These are phyloP conservation scores for Phytophthora sansomeana DNA, from an alignment of 352 stramenopile species.

Conservation along the genomic window DNA sequence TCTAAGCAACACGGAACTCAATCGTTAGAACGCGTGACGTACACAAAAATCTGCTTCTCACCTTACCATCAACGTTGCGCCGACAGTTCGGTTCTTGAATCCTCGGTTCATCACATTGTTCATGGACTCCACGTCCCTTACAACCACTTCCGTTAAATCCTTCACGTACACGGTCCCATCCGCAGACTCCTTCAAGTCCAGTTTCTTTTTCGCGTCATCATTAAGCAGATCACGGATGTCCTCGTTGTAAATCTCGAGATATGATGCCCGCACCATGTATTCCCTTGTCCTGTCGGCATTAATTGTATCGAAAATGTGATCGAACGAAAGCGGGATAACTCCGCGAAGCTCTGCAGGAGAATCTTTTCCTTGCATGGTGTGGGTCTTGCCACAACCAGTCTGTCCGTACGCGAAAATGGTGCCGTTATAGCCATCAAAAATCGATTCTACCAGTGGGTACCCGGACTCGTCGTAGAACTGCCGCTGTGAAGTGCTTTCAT, in stretches of 20 bases:
- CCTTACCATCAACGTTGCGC: constrained; percentile 81
- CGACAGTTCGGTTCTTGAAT: constrained; percentile 87
- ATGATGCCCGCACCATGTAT: constrained; percentile 90
- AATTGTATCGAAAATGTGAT: constrained; percentile 91
- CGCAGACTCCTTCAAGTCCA: constrained; percentile 87
- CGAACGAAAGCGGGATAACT: constrained; percentile 86
- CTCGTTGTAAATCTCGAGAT: constrained; percentile 97
- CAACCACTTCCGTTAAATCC: constrained; percentile 87
- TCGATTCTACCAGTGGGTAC: constrained; percentile 90
- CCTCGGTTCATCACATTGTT: constrained; percentile 83
- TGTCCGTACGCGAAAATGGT: constrained; percentile 94
- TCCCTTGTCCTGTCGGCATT: constrained; percentile 67
- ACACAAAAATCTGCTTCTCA: no score
- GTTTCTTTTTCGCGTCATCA: constrained; percentile 82
- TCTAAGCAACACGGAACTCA: constrained; percentile 45
- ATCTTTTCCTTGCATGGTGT: constrained; percentile 88
- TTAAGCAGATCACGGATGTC: constrained; percentile 92
- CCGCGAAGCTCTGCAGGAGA: constrained; percentile 75
- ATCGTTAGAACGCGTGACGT: not conserved
- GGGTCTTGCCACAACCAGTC: constrained; percentile 86
- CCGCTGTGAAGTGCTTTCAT: constrained; percentile 83
- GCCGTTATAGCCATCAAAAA: constrained; percentile 93
- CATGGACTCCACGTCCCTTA: constrained; percentile 79
- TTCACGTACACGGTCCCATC: constrained; percentile 90
- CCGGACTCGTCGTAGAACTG: constrained; percentile 90